Conservation (phyloP, 23 red algal genomes). For the Agarophyton chilense region DNA sequence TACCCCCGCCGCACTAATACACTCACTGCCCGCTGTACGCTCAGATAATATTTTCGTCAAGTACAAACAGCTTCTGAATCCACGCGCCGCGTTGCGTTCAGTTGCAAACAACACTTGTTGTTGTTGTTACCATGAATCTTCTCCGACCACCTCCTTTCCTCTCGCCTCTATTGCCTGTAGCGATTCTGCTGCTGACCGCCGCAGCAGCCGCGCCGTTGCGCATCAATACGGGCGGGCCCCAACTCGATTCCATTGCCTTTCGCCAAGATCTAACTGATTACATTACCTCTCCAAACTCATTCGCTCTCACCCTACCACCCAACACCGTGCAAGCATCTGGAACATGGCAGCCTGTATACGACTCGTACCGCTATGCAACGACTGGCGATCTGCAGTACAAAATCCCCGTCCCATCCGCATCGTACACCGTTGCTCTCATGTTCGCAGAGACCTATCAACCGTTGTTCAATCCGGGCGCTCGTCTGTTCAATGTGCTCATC, state of each 20-base stretch:
- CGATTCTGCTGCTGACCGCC: not conserved
- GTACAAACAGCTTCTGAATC: not conserved
- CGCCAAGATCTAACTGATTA: conserved; percentile 36
- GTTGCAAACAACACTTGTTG: not conserved
- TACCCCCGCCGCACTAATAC: too few species aligned
- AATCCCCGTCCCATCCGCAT: conserved; percentile 45
- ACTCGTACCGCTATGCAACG: conserved; percentile 34
- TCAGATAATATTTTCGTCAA: too few species aligned
- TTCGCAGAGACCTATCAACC: conserved; percentile 61
- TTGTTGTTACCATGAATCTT: not conserved
- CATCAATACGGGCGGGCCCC: conserved; percentile 39
- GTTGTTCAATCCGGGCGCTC: not conserved
- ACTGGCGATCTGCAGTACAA: conserved; percentile 56
- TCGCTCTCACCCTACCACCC: not conserved
- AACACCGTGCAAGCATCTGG: conserved; percentile 22
- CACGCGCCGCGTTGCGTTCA: too few species aligned
- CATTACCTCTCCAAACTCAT: conserved; percentile 3
- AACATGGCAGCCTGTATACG: conserved; percentile 60
- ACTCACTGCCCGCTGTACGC: too few species aligned
- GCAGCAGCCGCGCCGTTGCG: conserved; percentile 24
- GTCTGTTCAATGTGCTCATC: conserved; percentile 54
- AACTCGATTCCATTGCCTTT: conserved; percentile 29
- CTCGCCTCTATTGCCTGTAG: not conserved
- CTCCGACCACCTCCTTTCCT: not conserved
- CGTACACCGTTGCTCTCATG: conserved; percentile 46